Base-by-base conservation (phyloP, 164 flowering plant genomes). In the Stephania yunnanensis region DNA sequence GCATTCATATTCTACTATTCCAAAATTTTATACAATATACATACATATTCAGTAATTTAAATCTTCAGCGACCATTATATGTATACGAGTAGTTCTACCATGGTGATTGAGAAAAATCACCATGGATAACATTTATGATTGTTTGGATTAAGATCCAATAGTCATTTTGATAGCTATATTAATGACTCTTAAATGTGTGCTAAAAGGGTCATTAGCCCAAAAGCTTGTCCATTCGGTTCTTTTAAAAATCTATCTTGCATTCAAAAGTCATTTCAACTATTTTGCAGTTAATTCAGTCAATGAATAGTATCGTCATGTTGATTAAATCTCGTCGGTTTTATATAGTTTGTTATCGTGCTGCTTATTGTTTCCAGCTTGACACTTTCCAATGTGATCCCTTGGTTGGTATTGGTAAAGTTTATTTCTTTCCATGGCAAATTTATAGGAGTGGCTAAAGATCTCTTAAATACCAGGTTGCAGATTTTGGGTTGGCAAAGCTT, bases 401-500 rank as follows among this genome's bases (percentile, higher is more conserved):
- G 53, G 53, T 48, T 55, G 15, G 25, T 25, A 25, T 25, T 25
- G 25, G 25, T 25, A 25, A 25, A 25, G 12, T 58, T 17, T 58
- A 10, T 58, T 7, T 58, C 7, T 58, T 17, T 13, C 22, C 19
- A 69, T 30, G 8, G 48, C 45, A 69, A 69, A 11, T 70, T 10
- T 42, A 9, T 46, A 6, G 29, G 58, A 63, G 52, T 74, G 46
- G 61, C 50, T 44, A 11, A 53, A 68, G 36, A 11, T 20, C 19
- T 52, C 11, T 79, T 68, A 11, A 63, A 50, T 75, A 53, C 55
- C 72, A 91, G 95, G 93, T 91, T 75, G 91, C 96, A 77, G 96
- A 91, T 80, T 91, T 91, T 75, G 96, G 96, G 72, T 76, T 91
- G 74, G 93, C 86, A 42, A 91, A 85, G 83, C 90, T 89, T 67